These are phyloP conservation scores for Aspergillus steynii DNA, from an alignment of 495 filamentous ascomycete genomes.

Conservation along the genomic window DNA sequence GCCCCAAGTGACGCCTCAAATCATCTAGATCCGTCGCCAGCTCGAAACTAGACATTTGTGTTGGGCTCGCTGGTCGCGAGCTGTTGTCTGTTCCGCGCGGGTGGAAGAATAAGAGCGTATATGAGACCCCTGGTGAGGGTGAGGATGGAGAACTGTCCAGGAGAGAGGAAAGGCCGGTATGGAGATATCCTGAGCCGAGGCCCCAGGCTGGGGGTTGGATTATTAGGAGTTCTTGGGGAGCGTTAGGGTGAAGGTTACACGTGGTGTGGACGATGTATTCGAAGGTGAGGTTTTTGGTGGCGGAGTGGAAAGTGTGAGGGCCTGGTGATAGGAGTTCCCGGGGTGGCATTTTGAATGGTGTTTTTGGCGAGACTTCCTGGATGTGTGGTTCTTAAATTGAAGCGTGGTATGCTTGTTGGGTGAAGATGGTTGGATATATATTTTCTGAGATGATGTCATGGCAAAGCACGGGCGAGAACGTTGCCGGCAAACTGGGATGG, in stretches of 20 bases:
- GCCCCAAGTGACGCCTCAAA: conserved; percentile 15
- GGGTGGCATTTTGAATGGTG: background rate
- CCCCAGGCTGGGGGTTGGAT: conserved; percentile 26
- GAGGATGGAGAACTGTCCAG: background rate
- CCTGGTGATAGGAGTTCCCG: conserved; percentile 19
- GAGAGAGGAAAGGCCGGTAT: conserved; percentile 16
- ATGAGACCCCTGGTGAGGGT: background rate
- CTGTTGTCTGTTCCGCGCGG: conserved; percentile 15
- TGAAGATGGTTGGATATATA: too few relatives aligned
- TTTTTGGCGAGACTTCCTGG: background rate
- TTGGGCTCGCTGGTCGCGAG: background rate
- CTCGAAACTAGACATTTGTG: conserved; percentile 17
- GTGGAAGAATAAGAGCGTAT: conserved; percentile 19
- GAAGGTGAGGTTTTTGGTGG: conserved; percentile 14
- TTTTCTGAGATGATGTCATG: too few relatives aligned
- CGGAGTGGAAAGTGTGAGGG: conserved; percentile 23
- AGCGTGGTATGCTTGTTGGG: too few relatives aligned
- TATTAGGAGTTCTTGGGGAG: conserved; percentile 7
- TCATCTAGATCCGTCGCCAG: conserved; percentile 22
- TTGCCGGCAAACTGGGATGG: too few relatives aligned
- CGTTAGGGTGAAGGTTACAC: background rate
- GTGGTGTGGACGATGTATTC: conserved; percentile 18
- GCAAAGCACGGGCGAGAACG: too few relatives aligned
- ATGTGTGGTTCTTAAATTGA: too few relatives aligned
- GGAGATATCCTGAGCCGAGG: conserved; percentile 20